Evolutionary conservation across 148 eudicot genomes (phyloP).

Genomic region (Rhododendron williamsianum): DNA sequence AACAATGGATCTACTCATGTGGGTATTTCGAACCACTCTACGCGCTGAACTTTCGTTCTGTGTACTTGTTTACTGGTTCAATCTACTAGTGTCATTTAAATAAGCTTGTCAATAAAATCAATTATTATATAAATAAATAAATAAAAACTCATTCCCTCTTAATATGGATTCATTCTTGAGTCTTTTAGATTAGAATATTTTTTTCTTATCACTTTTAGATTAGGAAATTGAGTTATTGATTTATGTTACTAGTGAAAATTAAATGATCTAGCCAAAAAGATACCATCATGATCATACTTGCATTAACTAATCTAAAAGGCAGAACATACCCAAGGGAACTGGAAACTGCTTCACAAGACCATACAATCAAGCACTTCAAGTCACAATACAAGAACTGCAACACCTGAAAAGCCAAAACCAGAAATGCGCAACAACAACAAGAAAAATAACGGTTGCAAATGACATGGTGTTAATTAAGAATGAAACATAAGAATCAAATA

Average conservation of each 20-base stretch:
- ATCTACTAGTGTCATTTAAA: background rate
- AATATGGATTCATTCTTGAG: background rate
- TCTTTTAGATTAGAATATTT: background rate
- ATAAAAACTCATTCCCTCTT: too few relatives aligned
- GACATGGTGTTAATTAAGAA: background rate
- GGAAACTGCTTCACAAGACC: background rate
- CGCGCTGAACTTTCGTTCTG: background rate
- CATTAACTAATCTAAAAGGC: background rate
- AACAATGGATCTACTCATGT: conserved; percentile 13
- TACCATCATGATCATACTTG: background rate
- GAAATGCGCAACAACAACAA: background rate
- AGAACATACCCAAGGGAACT: background rate
- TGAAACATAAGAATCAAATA: background rate
- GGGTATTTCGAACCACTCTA: background rate
- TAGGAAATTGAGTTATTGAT: background rate
- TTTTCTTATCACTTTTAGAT: background rate
- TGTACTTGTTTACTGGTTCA: too few relatives aligned
- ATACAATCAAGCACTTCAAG: background rate
- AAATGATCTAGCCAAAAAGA: background rate
- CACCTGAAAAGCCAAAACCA: background rate
- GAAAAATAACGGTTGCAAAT: background rate
- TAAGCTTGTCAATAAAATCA: background rate
- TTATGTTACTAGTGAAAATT: background rate
- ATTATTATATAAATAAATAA: background rate
- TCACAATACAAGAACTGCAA: background rate